Percentiles rank a stretch among this genome's conserved stretches.
Evolutionary conservation across 208 protist species (phyloP).

Genomic region (Leishmania gerbilli): DNA sequence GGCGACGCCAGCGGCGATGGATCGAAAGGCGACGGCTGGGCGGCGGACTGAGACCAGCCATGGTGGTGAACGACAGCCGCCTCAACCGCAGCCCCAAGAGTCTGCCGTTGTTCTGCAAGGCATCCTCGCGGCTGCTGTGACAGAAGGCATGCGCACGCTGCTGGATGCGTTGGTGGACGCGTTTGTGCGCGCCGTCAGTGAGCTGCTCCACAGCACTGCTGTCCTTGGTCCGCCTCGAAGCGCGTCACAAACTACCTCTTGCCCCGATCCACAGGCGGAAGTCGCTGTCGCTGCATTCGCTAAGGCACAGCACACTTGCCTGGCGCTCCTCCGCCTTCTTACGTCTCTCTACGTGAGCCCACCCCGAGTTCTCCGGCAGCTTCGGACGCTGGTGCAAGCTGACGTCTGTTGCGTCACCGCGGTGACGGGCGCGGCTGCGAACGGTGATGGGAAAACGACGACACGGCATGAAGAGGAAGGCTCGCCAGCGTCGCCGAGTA

Average conservation of each 20-base stretch:
- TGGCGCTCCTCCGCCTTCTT: conserved; percentile 14
- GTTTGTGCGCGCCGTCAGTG: conserved; percentile 19
- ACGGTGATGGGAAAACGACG: not conserved
- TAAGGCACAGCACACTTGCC: not conserved
- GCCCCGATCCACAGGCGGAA: not conserved
- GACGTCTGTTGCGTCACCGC: not conserved
- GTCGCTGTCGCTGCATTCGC: not conserved
- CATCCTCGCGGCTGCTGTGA: conserved; percentile 5
- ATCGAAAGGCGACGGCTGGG: not conserved
- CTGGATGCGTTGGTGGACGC: conserved; percentile 23
- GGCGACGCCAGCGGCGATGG: not conserved
- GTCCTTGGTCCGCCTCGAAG: not conserved
- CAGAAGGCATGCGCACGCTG: conserved; percentile 19
- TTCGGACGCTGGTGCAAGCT: not conserved
- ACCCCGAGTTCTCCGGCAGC: not conserved
- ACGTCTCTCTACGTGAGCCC: conserved; percentile 15
- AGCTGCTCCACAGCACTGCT: conserved; percentile 10
- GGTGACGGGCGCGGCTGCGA: not conserved
- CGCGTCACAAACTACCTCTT: not conserved
- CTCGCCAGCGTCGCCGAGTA: conserved; percentile 1
- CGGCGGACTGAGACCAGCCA: not conserved
- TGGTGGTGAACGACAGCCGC: not conserved
- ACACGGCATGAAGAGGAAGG: not conserved
- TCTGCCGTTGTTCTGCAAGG: not conserved
- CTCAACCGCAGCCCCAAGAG: not conserved